Evolutionary conservation across 2,329 filamentous ascomycete genomes (phyloP).

Genomic region (Fusarium pilosicola): DNA sequence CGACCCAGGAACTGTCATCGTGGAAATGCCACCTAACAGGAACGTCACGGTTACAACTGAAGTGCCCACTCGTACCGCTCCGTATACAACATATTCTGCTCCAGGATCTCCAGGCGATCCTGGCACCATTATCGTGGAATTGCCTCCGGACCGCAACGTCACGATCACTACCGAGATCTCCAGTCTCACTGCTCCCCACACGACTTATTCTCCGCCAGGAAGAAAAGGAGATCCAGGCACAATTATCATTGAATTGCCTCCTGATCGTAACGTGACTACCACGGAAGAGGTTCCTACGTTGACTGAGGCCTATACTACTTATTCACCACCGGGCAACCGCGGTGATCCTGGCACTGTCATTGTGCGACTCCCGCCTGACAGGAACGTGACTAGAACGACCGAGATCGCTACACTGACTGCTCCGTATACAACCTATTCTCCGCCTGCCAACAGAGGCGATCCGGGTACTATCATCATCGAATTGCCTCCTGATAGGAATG

Average conservation of each 20-base stretch:
- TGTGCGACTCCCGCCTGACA: constrained; percentile 5
- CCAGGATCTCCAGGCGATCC: constrained; percentile 9
- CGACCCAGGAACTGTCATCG: constrained; percentile 11
- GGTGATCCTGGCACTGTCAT: constrained; percentile 24
- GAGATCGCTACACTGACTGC: constrained; percentile 3
- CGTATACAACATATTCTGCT: constrained; percentile 14
- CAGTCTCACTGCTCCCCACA: constrained; percentile 9
- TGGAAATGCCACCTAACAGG: constrained; percentile 3
- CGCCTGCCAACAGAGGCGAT: constrained; percentile 10
- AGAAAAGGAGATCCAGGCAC: constrained; percentile 17
- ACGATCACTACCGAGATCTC: constrained; percentile 21
- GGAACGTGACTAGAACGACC: constrained; percentile 14
- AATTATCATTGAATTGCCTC: constrained; percentile 16
- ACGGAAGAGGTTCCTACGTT: background rate
- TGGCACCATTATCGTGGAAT: constrained; percentile 16
- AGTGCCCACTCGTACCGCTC: background rate
- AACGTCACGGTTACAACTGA: constrained; percentile 21
- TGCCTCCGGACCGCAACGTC: constrained; percentile 13
- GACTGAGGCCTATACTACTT: constrained; percentile 8
- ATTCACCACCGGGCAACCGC: background rate
- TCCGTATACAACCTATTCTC: constrained; percentile 8
- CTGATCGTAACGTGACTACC: constrained; percentile 13
- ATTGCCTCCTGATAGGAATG: constrained; percentile 17
- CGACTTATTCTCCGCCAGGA: constrained; percentile 2
- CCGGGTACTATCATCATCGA: constrained; percentile 21